These are phyloP conservation scores for Benincasa hispida DNA, from an alignment of 306 rosid species.

Conservation along the genomic window DNA sequence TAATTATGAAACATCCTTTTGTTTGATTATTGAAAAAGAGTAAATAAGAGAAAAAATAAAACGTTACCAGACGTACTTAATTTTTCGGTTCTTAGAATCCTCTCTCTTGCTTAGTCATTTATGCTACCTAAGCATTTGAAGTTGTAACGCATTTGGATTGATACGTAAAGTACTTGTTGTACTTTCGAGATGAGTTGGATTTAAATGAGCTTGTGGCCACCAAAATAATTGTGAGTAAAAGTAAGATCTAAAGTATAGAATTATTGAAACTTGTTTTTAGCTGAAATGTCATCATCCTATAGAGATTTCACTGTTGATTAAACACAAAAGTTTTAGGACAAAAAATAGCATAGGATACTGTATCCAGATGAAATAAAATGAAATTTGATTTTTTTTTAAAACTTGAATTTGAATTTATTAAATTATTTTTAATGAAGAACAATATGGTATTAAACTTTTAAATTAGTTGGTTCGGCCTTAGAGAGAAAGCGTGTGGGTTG, in stretches of 20 bases:
- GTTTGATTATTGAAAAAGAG: no score
- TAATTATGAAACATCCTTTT: no score
- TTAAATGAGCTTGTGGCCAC: not conserved
- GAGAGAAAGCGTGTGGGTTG: conserved; percentile 15
- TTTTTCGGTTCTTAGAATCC: not conserved
- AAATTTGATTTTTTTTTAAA: not conserved
- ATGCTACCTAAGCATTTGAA: not conserved
- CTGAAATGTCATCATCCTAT: not conserved
- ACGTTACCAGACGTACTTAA: no score
- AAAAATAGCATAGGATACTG: not conserved
- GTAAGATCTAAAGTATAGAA: not conserved
- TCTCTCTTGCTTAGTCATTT: no score
- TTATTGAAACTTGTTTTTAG: not conserved
- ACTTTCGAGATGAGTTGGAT: not conserved
- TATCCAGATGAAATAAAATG: not conserved
- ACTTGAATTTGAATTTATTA: not conserved
- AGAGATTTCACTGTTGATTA: not conserved
- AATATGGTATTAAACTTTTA: not conserved
- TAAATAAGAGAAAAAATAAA: no score
- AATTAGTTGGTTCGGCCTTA: not conserved
- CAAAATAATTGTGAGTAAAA: no score
- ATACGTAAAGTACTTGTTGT: not conserved
- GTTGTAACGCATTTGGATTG: not conserved
- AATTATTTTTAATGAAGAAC: not conserved
- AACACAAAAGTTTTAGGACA: not conserved